Evolutionary conservation across 768 basidiomycete species (phyloP), one percentile per base, ranked within the genome.

Genomic region (Amanita jacksonii): DNA sequence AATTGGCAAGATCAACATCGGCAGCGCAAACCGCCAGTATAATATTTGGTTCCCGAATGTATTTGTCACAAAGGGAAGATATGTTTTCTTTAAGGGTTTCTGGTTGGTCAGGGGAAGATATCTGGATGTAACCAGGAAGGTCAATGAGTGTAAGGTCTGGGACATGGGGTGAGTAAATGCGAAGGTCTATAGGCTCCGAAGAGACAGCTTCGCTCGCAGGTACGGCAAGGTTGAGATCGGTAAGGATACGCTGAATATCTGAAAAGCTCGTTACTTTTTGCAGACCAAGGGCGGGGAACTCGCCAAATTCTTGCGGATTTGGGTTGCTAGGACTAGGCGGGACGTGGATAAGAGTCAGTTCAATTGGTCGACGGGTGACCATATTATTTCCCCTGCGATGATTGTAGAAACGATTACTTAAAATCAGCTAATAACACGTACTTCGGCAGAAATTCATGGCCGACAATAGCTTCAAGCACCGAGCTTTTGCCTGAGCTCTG

Each of bases 1-100:
- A 96, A 62, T 99, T 99, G 48, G 96, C 96, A 9, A 99, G 74
- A 66, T 99, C 96, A 44, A 99, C 96, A 59, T 99, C 93, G 6
- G 96, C 96, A 6, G 96, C 88, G 58, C 96, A 99, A 13, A 99
- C 89, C 4, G 96, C 94, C n/a, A 99, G 77, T 53, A 98, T 85
- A 62, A 99, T 91, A 62, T 99, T 99, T n/a, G 96, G 94, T 59
- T 97, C 91, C n/a, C 88, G 80, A 54, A 99, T 99, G 61, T 99
- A 99, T 58, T 82, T 88, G 45, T 97, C 96, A 63, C 96, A 98
- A 1, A 99, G 69, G 7, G 59, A 54, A 0, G 85, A 69, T 49
- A 99, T 94, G 62, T 97, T 94, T 56, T 94, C 90, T 59, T 90
- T 96, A 49, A 99, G 74, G 15, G 74, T 70, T 51, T 97, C 93